Percentiles rank a stretch among this genome's conserved stretches.
phyloP scores from a whole-genome alignment of 2,329 filamentous ascomycete species.

The Colletotrichum acutatum region DNA sequence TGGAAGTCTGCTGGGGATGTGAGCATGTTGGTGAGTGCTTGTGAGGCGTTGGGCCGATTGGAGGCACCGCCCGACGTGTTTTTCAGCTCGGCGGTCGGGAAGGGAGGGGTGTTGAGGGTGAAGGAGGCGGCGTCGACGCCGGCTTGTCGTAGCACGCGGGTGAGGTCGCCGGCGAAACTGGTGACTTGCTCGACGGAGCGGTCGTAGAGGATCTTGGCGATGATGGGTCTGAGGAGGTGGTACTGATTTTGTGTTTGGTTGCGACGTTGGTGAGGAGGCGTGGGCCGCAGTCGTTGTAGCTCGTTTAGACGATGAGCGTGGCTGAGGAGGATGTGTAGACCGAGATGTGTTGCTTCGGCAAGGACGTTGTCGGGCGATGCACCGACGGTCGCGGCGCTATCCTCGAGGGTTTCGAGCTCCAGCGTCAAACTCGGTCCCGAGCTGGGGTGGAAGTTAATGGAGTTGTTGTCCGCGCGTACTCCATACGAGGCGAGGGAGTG shows the following conservation, averaged over 20 bases:
- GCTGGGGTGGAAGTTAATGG: conserved; percentile 66
- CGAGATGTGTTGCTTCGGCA: conserved; percentile 73
- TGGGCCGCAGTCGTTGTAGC: conserved; percentile 71
- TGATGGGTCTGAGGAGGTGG: conserved; percentile 62
- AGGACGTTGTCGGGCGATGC: conserved; percentile 57
- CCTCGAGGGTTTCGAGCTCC: conserved; percentile 61
- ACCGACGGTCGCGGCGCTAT: conserved; percentile 41
- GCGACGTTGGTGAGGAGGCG: conserved; percentile 51
- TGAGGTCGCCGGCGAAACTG: conserved; percentile 55
- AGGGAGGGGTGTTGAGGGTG: conserved; percentile 52
- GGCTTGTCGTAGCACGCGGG: conserved; percentile 55
- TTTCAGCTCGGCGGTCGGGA: conserved; percentile 41
- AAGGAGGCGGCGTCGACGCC: conserved; percentile 56
- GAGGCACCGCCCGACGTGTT: conserved; percentile 43
- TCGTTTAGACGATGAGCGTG: conserved; percentile 84
- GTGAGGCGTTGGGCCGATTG: conserved; percentile 53
- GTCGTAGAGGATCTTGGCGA: conserved; percentile 60
- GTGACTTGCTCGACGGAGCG: conserved; percentile 52
- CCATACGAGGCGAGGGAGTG: conserved; percentile 77
- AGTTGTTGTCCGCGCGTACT: conserved; percentile 71
- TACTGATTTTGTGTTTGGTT: conserved; percentile 59
- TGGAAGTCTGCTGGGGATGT: conserved; percentile 53
- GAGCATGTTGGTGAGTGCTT: conserved; percentile 57
- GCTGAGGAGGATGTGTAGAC: conserved; percentile 80
- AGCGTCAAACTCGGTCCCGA: conserved; percentile 69